Base-by-base conservation (phyloP, 2,329 filamentous ascomycete species). In the Aspergillus ibericus region DNA sequence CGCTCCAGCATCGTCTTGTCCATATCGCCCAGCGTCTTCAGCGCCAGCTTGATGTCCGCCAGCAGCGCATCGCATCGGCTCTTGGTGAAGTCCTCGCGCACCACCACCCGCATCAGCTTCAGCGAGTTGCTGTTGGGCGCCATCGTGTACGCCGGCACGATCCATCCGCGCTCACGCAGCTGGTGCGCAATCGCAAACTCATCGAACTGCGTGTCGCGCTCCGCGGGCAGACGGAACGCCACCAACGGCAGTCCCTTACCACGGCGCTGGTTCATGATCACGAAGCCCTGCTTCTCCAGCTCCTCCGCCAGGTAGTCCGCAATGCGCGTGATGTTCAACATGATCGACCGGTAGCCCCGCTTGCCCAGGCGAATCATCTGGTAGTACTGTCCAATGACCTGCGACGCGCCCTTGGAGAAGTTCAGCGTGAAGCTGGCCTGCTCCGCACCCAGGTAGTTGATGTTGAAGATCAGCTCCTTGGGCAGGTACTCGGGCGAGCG, bases 351-450 rank as follows among this genome's bases (percentile, higher is more conserved):
- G 82, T 96, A 98, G 51, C 93, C 93, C 63, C 88, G 88, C 83
- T 96, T 96, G 61, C 93, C 93, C 4, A 98, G 87, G 29, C 93
- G 91, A 74, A 97, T 96, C 72, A 98, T 84, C 79, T 97, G 93
- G 81, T 98, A 97, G 81, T 97, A 98, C 78, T 98, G 93, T 27
- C 91, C 93, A 62, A 98, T 96, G 70, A 97, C 91, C 73, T 97
- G 93, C 5, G 89, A 92, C 12, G 93, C 93, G 58, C 93, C 93
- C 76, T 96, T 96, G 72, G 91, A 96, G 82, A 98, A 98, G 82
- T 98, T 98, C 59, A 98, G 86, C 0, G 93, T 97, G 80, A 97
- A 97, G 3, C 92, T 96, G 2, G 92, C 89, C 75, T 98, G 93
- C 72, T 97, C 92, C 10, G 93, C 93, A 51, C 93, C 93, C 5